A percentile compares a stretch with the other conserved stretches of the same genome.
These are phyloP conservation scores for Pseudocercospora ulei DNA, from an alignment of 2,329 filamentous ascomycete genomes.

Conservation along the genomic window DNA sequence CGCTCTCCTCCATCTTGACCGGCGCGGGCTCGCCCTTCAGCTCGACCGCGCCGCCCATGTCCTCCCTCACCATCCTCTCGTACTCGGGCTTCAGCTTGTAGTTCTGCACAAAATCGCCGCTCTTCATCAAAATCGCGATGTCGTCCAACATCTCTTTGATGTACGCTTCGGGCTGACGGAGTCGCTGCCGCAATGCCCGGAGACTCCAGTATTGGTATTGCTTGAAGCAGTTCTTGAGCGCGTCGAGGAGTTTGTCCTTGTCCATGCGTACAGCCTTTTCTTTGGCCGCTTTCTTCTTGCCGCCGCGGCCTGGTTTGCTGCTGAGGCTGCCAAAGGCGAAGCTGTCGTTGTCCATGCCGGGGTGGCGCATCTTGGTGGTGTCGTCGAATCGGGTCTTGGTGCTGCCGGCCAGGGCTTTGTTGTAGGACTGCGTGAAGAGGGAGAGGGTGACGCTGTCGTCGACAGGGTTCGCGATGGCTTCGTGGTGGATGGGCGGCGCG, in stretches of 20 bases:
- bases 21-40: slow-evolving; percentile 45
- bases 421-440: slow-evolving; percentile 35
- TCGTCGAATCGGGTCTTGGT: slow-evolving; percentile 43
- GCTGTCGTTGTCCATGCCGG: slow-evolving; percentile 28
- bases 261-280: slow-evolving; percentile 86
- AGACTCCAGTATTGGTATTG: slow-evolving; percentile 90
- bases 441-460: slow-evolving; percentile 60
- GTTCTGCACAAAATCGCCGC: slow-evolving; percentile 72
- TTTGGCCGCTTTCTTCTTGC: slow-evolving; percentile 43
- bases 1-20: slow-evolving; percentile 35
- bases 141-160: slow-evolving; percentile 75
- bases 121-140: slow-evolving; percentile 71
- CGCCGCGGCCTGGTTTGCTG: slow-evolving; percentile 27
- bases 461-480: slow-evolving; percentile 61
- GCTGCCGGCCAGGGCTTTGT: slow-evolving; percentile 37
- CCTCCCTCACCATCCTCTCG: slow-evolving; percentile 46
- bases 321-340: slow-evolving; percentile 32
- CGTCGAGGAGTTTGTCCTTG: slow-evolving; percentile 76
- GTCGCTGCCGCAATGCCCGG: slow-evolving; percentile 64
- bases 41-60: slow-evolving; percentile 39
- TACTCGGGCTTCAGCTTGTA: slow-evolving; percentile 73
- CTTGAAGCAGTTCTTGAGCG: slow-evolving; percentile 72
- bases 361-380: slow-evolving; percentile 14
- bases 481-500: slow-evolving; percentile 61
- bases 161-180: slow-evolving; percentile 87